phyloP scores from a whole-genome alignment of 805 yeast species.

The Blastobotrys terrestris region DNA sequence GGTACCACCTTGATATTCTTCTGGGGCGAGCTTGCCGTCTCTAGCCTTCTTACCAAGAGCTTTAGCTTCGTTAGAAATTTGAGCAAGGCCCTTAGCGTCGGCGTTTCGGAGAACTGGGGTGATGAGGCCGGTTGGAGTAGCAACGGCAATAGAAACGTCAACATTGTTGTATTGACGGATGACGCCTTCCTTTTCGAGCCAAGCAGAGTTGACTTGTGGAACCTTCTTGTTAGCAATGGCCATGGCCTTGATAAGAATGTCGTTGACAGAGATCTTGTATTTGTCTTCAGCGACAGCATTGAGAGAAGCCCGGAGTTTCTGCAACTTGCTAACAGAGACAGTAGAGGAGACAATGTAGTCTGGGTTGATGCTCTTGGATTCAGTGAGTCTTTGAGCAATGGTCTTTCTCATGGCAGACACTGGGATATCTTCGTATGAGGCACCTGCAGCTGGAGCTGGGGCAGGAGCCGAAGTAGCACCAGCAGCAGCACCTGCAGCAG shows the following conservation, averaged over 20 bases:
- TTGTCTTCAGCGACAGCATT: constrained; percentile 80
- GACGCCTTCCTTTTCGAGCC: constrained; percentile 84
- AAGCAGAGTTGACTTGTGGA: constrained; percentile 90
- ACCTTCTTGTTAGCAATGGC: constrained; percentile 85
- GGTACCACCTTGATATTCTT: constrained; percentile 99
- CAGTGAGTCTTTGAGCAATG: constrained; percentile 80
- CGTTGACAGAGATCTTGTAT: constrained; percentile 90
- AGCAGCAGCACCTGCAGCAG: constrained; percentile 33
- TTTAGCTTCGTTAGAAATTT: constrained; percentile 79
- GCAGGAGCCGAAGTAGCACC: constrained; percentile 34
- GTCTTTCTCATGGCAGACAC: constrained; percentile 88
- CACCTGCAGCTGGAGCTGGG: constrained; percentile 45
- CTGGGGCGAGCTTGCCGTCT: constrained; percentile 85
- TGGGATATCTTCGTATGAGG: constrained; percentile 74
- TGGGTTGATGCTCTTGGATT: constrained; percentile 83
- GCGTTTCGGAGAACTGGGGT: constrained; percentile 94
- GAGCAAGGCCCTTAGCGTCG: constrained; percentile 74
- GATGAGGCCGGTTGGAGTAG: constrained; percentile 94
- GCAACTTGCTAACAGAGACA: constrained; percentile 79
- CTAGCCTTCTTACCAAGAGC: constrained; percentile 95
- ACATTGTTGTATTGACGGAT: constrained; percentile 88
- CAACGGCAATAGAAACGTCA: constrained; percentile 97
- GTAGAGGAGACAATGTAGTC: constrained; percentile 86
- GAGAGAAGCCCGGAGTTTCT: constrained; percentile 85
- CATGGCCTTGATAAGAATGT: constrained; percentile 88